phyloP scores from a whole-genome alignment of 257 asterid species.

The Agastache rugosa region DNA sequence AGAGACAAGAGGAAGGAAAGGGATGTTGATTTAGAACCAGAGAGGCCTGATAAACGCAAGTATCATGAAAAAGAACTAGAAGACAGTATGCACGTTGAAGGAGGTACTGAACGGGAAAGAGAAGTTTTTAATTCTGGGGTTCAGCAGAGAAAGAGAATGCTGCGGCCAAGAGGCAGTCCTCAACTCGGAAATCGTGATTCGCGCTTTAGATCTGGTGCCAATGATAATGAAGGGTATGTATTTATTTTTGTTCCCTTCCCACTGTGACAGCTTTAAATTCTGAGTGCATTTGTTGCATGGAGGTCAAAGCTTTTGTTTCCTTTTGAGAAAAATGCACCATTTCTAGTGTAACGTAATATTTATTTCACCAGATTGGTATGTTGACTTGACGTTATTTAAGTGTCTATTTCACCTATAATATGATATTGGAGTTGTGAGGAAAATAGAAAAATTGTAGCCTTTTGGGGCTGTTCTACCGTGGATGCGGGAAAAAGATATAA shows the following conservation, averaged over 20 bases:
- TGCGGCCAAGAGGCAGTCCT: constrained; percentile 93
- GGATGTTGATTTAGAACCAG: constrained; percentile 79
- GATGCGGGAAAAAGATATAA: background rate
- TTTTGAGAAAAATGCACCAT: background rate
- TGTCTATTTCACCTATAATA: background rate
- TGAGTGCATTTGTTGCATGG: constrained; percentile 22
- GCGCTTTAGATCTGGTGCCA: constrained; percentile 64
- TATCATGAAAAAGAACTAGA: constrained; percentile 77
- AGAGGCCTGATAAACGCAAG: constrained; percentile 75
- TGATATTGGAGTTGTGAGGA: background rate
- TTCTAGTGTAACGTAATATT: background rate
- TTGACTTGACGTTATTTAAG: background rate
- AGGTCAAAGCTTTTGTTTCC: constrained; percentile 14
- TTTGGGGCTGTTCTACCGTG: background rate
- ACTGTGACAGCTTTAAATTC: constrained; percentile 23
- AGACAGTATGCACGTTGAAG: constrained; percentile 74
- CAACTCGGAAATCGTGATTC: constrained; percentile 74
- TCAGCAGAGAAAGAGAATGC: constrained; percentile 92
- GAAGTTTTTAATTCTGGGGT: constrained; percentile 72
- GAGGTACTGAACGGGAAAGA: constrained; percentile 67
- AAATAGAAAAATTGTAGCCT: background rate
- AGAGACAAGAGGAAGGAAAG: constrained; percentile 83
- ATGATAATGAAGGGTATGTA: constrained; percentile 84
- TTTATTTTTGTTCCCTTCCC: constrained; percentile 30
- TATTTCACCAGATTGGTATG: background rate